Evolutionary conservation across 23 red algal species (phyloP), one percentile per base, ranked within the genome.

Genomic region (Gracilaria caudata): DNA sequence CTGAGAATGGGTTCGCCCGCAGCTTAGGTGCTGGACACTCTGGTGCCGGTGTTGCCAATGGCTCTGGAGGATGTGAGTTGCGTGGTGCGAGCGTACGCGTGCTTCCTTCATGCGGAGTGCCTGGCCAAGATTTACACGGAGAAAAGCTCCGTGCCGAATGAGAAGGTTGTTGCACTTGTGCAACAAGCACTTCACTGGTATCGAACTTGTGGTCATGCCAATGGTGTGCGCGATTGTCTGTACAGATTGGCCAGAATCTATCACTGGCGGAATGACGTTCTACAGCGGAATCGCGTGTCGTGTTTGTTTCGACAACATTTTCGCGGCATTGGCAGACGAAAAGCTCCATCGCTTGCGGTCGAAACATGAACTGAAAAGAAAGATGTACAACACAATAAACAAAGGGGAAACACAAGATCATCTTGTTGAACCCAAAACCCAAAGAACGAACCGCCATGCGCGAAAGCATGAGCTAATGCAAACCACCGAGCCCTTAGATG

Each of bases 191-290:
- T 64, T 21, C 29, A 47, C 20, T 63, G 16, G 8, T 81, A 60
- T 40, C 26, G 63, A 7, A 11, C 11, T 23, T 0, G 24, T 65
- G 73, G 72, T 23, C 68, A 89, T 78, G 25, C 35, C 14, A 61
- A 63, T 36, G 87, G 77, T 46, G 40, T 73, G 55, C 44, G 66
- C 29, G 66, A 74, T 40, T 81, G 87, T 43, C 56, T 53, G 9
- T 91, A 91, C 30, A 40, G 74, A 32, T 46, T 91, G 13, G 87
- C 87, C 16, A 70, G 87, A 70, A 37, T 81, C 4, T n/a, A 81
- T 71, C 58, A 91, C 76, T 89, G 85, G 73, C 23, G 73, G 40
- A 35, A 72, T 26, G 73, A 89, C 9, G 28, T 75, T 47, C 7
- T 40, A 3, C 25, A 49, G 70, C 37, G 70, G 10, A 75, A 75